Percentiles rank a stretch among this genome's conserved stretches.
phyloP scores from a whole-genome alignment of 2,329 filamentous ascomycete species.

The Ascochyta lentis region DNA sequence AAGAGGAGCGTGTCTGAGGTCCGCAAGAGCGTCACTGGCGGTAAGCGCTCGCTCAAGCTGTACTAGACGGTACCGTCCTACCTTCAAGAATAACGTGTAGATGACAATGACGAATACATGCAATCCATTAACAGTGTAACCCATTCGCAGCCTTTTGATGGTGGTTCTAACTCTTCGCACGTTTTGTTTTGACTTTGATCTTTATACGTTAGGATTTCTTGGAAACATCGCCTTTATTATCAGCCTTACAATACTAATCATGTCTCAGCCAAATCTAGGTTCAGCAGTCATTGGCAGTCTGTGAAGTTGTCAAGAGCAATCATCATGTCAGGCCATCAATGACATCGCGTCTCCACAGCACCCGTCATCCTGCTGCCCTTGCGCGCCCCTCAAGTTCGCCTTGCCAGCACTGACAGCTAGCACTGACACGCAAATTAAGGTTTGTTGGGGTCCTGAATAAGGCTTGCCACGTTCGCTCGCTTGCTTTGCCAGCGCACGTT shows the following conservation, averaged over 20 bases:
- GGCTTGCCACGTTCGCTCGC: constrained; percentile 18
- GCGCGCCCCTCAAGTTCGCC: constrained; percentile 13
- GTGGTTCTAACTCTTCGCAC: neutral
- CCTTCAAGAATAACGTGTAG: constrained; percentile 4
- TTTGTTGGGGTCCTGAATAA: constrained; percentile 12
- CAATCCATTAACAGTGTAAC: neutral
- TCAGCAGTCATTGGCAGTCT: neutral
- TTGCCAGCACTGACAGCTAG: constrained; percentile 3
- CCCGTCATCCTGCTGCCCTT: neutral
- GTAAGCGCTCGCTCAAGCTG: constrained; percentile 12
- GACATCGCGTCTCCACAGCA: constrained; percentile 2
- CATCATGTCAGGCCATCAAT: neutral
- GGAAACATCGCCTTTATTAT: neutral
- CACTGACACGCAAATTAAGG: constrained; percentile 11
- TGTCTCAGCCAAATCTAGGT: neutral
- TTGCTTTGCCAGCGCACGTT: constrained; percentile 19
- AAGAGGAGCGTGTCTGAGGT: constrained; percentile 21
- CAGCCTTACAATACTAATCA: neutral
- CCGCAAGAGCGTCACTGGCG: constrained; percentile 17
- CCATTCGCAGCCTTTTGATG: neutral
- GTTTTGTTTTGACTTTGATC: neutral
- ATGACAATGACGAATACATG: neutral
- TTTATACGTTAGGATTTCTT: neutral
- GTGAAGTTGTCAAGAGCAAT: neutral
- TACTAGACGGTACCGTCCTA: neutral